These are phyloP conservation scores for Elsinoe ampelina DNA, from an alignment of 2,329 filamentous ascomycete genomes.

Conservation along the genomic window DNA sequence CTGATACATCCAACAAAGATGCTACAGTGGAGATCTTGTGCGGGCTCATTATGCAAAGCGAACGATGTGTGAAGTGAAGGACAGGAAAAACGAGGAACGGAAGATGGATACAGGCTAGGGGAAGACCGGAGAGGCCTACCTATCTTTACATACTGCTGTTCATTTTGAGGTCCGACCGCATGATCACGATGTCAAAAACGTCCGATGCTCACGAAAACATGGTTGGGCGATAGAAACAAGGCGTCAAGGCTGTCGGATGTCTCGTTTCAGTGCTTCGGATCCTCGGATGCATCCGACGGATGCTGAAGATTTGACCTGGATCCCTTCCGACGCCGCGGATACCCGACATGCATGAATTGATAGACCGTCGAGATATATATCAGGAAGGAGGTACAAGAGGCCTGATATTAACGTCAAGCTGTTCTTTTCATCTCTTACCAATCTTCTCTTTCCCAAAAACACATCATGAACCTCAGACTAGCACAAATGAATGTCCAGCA, in stretches of 20 bases:
- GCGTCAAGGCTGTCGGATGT: neutral
- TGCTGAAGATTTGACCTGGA: neutral
- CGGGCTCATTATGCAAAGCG: slow-evolving; percentile 20
- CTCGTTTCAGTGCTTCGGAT: neutral
- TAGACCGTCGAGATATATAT: neutral
- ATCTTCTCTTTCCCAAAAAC: neutral
- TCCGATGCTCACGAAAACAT: neutral
- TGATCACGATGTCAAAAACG: slow-evolving; percentile 8
- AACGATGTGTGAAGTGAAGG: neutral
- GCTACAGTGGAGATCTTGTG: slow-evolving; percentile 19
- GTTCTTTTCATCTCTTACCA: neutral
- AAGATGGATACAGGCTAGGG: neutral
- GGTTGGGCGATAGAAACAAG: neutral
- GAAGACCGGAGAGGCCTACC: neutral
- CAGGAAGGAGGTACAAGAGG: slow-evolving; percentile 1
- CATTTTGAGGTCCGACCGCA: slow-evolving; percentile 12
- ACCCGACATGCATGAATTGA: neutral
- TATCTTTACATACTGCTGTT: neutral
- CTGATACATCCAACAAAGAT: slow-evolving; percentile 18
- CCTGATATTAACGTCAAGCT: neutral
- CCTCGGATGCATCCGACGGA: neutral
- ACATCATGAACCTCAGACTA: slow-evolving; percentile 10
- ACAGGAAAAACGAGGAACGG: neutral
- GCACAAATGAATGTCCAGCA: slow-evolving; percentile 20
- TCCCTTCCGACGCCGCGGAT: neutral